These are phyloP conservation scores for Aspergillus awamori DNA, from an alignment of 2,329 filamentous ascomycete genomes.

Conservation along the genomic window DNA sequence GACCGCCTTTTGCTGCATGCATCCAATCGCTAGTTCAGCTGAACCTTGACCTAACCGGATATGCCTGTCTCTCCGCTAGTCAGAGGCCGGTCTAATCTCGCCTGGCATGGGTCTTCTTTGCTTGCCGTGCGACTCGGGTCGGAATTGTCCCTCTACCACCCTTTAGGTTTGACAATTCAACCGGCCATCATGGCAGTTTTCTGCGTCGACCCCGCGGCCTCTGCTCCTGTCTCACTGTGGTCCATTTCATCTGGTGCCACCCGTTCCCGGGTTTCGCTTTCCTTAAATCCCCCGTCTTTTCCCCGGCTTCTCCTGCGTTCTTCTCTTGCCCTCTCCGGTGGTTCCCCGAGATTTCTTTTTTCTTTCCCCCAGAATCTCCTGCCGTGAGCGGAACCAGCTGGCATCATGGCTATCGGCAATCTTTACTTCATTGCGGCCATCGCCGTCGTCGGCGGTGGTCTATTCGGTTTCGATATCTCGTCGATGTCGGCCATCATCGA, in stretches of 20 bases:
- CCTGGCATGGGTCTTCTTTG: not conserved
- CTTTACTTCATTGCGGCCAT: conserved; percentile 63
- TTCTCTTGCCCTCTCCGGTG: not conserved
- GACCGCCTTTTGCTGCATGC: conserved; percentile 6
- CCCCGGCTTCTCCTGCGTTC: conserved; percentile 10
- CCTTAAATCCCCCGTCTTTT: conserved; percentile 11
- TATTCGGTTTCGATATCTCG: conserved; percentile 79
- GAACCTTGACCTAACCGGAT: not conserved
- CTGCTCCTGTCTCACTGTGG: not conserved
- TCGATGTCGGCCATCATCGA: conserved; percentile 72
- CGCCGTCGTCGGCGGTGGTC: conserved; percentile 65
- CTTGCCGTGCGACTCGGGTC: conserved; percentile 2
- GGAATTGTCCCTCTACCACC: not conserved
- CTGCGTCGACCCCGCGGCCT: not conserved
- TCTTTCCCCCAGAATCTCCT: not conserved
- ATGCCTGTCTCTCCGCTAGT: conserved; percentile 5
- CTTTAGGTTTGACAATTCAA: conserved; percentile 6
- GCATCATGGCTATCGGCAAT: conserved; percentile 53
- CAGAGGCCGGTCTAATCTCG: conserved; percentile 2
- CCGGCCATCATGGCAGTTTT: conserved; percentile 3
- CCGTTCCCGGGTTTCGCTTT: not conserved
- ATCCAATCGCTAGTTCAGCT: conserved; percentile 3
- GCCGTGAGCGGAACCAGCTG: conserved; percentile 1
- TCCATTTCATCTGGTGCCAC: conserved; percentile 1
- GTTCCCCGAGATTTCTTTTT: not conserved